These are phyloP conservation scores for Aspergillus oerlinghausenensis DNA, from an alignment of 2,329 filamentous ascomycete species.

Conservation along the genomic window DNA sequence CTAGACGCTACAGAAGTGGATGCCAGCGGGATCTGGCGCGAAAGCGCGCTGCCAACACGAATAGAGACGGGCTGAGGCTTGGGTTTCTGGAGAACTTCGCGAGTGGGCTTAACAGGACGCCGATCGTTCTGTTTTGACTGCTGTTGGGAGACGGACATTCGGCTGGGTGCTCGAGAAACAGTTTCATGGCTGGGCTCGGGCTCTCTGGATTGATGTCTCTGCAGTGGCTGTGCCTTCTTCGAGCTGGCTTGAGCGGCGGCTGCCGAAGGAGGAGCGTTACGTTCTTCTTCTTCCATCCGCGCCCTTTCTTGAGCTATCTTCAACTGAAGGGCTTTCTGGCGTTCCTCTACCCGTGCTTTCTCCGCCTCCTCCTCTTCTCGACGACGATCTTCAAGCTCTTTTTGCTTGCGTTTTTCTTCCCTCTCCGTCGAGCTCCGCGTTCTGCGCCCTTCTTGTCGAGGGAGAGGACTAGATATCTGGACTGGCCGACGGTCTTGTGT, in stretches of 20 bases:
- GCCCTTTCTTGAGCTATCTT: slow-evolving; percentile 31
- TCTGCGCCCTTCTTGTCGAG: slow-evolving; percentile 40
- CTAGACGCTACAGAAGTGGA: slow-evolving; percentile 55
- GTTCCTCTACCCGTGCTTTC: slow-evolving; percentile 20
- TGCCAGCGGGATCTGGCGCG: slow-evolving; percentile 40
- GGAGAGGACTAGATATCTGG: slow-evolving; percentile 25
- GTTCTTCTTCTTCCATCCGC: slow-evolving; percentile 31
- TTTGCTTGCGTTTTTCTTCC: slow-evolving; percentile 39
- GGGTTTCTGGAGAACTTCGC: slow-evolving; percentile 41
- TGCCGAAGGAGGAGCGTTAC: slow-evolving; percentile 12
- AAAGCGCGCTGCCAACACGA: slow-evolving; percentile 44
- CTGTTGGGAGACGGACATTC: slow-evolving; percentile 17
- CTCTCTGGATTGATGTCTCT: slow-evolving; percentile 28
- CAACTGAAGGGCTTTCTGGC: slow-evolving; percentile 26
- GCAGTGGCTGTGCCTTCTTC: slow-evolving; percentile 22
- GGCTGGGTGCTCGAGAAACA: slow-evolving; percentile 23
- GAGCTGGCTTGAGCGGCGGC: slow-evolving; percentile 18
- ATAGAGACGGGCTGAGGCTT: slow-evolving; percentile 47
- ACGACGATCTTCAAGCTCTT: slow-evolving; percentile 29
- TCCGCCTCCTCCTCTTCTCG: slow-evolving; percentile 32
- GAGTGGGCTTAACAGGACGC: slow-evolving; percentile 41
- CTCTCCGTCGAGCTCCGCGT: slow-evolving; percentile 58
- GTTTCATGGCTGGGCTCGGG: slow-evolving; percentile 25
- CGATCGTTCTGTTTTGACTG: slow-evolving; percentile 34
- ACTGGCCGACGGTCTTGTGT: slow-evolving; percentile 17